Percentiles rank a stretch among this genome's conserved stretches.
Evolutionary conservation across 768 basidiomycete genomes (phyloP).

Genomic region (Termitomyces sp.): DNA sequence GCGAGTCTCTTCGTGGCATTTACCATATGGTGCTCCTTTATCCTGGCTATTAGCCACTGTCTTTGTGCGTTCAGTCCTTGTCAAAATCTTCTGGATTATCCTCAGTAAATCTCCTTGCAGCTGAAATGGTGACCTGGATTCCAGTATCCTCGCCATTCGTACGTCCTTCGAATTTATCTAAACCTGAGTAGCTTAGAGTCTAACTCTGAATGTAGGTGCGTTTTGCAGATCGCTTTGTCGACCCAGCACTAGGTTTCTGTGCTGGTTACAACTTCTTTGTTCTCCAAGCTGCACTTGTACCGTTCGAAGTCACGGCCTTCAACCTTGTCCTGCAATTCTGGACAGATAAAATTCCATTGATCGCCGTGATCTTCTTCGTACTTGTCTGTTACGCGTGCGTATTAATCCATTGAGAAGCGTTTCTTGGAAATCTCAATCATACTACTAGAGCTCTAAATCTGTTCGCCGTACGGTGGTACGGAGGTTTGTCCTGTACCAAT

Average conservation of each 20-base stretch:
- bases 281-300: constrained; percentile 42
- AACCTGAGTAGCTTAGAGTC: neutral
- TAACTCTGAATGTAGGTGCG: constrained; percentile 37
- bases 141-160: constrained; percentile 79
- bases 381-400: constrained; percentile 41
- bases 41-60: constrained; percentile 50
- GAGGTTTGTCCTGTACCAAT: constrained; percentile 32
- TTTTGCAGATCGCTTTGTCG: constrained; percentile 58
- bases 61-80: constrained; percentile 28
- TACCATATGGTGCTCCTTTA: constrained; percentile 47
- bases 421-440: neutral
- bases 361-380: constrained; percentile 45
- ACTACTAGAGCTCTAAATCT: constrained; percentile 40
- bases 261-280: constrained; percentile 61
- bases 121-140: constrained; percentile 83
- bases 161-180: constrained; percentile 16
- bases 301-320: constrained; percentile 56
- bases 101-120: constrained; percentile 26
- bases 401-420: neutral
- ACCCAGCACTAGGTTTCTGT: constrained; percentile 55
- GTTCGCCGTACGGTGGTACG: constrained; percentile 49
- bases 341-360: constrained; percentile 48
- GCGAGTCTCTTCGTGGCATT: constrained; percentile 52
- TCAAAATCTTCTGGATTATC: neutral
- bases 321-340: constrained; percentile 52